Percentiles rank a stretch among this genome's conserved stretches.
phyloP scores from a whole-genome alignment of 177 flowering plant species.

The Tripterygium wilfordii region DNA sequence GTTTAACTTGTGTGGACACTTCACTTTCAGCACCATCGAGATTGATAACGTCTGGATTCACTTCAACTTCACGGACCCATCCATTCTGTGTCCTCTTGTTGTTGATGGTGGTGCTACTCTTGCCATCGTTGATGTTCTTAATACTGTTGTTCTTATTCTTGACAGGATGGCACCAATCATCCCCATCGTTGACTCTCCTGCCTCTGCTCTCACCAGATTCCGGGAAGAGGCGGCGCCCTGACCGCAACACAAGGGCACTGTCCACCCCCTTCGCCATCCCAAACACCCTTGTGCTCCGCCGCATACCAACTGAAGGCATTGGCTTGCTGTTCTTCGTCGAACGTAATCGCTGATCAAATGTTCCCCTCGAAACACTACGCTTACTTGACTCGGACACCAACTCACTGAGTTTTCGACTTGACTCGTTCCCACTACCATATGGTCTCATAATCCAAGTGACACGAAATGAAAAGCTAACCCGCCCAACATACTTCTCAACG shows the following conservation, averaged over 20 bases:
- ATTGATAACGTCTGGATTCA: background rate
- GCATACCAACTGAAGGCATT: conserved; percentile 79
- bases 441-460: too few species aligned
- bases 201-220: conserved; percentile 22
- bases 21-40: background rate
- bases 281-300: conserved; percentile 71
- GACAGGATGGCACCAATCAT: conserved; percentile 25
- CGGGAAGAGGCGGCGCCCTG: conserved; percentile 55
- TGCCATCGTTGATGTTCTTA: background rate
- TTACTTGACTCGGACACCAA: too few species aligned
- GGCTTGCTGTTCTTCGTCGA: too few species aligned
- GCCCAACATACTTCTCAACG: too few species aligned
- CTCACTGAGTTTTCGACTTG: too few species aligned
- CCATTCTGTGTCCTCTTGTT: conserved; percentile 1
- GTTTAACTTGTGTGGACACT: background rate
- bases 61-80: background rate
- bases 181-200: conserved; percentile 15
- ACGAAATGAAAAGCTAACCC: too few species aligned
- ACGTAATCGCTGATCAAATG: too few species aligned
- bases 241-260: conserved; percentile 55
- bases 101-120: background rate
- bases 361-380: too few species aligned
- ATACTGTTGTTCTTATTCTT: conserved; percentile 10
- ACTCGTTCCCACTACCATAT: too few species aligned
- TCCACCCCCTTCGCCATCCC: conserved; percentile 40